A percentile compares a stretch with the other conserved stretches of the same genome.
Evolutionary conservation across 305 asterid species (phyloP).

Genomic region (Ilex paraguariensis): DNA sequence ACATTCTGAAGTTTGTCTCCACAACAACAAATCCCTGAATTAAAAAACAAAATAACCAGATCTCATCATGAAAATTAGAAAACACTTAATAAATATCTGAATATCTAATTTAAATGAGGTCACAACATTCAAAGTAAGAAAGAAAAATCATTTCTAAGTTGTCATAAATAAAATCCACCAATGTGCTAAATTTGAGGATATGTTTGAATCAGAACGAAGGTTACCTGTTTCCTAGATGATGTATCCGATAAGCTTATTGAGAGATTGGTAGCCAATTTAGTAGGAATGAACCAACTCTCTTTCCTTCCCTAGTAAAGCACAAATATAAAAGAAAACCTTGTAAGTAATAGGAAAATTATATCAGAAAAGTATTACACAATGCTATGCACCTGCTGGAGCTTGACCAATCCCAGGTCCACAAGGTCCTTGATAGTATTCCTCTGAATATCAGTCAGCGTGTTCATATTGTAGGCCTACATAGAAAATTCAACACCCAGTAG

Average conservation of each 20-base stretch:
- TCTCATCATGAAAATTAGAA: not conserved
- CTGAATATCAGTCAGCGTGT: constrained; percentile 71
- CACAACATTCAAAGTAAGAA: too few relatives aligned
- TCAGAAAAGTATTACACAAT: constrained; percentile 11
- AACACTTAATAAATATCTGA: too few relatives aligned
- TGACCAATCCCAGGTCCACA: constrained; percentile 87
- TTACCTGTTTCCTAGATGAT: constrained; percentile 82
- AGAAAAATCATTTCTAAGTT: too few relatives aligned
- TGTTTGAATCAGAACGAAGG: not conserved
- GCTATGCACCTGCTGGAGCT: constrained; percentile 77
- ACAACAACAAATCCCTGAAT: constrained; percentile 90
- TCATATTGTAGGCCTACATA: constrained; percentile 74
- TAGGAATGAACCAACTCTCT: constrained; percentile 96
- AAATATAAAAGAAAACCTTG: constrained; percentile 14
- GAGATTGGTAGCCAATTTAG: constrained; percentile 92
- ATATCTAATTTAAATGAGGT: too few relatives aligned
- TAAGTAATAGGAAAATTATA: constrained; percentile 8
- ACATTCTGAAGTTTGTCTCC: constrained; percentile 92
- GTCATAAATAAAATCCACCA: too few relatives aligned
- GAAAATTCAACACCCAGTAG: not conserved
- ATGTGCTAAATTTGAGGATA: not conserved
- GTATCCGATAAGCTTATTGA: constrained; percentile 94
- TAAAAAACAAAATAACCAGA: not conserved
- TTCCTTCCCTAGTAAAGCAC: constrained; percentile 65
- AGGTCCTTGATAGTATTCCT: constrained; percentile 73